These are phyloP conservation scores for Leishmania turanica DNA, from an alignment of 208 protist species.

Conservation along the genomic window DNA sequence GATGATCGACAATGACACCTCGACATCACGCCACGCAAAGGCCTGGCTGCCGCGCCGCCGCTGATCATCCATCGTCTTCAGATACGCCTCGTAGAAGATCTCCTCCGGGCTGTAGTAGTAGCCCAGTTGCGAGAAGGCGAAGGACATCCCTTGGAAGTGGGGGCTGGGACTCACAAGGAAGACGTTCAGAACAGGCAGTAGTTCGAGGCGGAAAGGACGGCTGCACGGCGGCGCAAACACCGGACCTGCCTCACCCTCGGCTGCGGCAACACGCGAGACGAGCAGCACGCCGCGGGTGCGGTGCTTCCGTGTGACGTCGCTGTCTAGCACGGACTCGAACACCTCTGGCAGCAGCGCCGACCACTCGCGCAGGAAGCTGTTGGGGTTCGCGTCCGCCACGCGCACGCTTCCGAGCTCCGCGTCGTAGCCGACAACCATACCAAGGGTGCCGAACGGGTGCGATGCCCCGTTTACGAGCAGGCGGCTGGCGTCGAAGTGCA, in stretches of 20 bases:
- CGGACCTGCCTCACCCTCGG: slow-evolving; percentile 7
- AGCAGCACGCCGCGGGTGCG: slow-evolving; percentile 66
- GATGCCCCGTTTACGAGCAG: slow-evolving; percentile 70
- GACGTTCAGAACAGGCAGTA: slow-evolving; percentile 81
- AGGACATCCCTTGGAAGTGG: slow-evolving; percentile 87
- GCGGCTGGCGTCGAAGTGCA: slow-evolving; percentile 55
- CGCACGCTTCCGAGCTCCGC: slow-evolving; percentile 49
- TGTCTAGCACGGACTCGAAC: slow-evolving; percentile 56
- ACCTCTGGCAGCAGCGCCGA: slow-evolving; percentile 59
- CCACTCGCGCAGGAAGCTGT: slow-evolving; percentile 83
- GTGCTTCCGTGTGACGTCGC: slow-evolving; percentile 48
- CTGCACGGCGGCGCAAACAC: slow-evolving; percentile 51
- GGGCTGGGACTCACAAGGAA: slow-evolving; percentile 87
- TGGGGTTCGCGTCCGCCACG: slow-evolving; percentile 74
- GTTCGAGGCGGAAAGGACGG: slow-evolving; percentile 53
- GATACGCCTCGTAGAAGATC: slow-evolving; percentile 92
- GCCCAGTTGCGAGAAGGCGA: slow-evolving; percentile 82
- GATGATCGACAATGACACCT: slow-evolving; percentile 88
- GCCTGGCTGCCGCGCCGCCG: slow-evolving; percentile 83
- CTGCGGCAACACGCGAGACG: slow-evolving; percentile 29
- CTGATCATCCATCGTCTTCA: slow-evolving; percentile 88
- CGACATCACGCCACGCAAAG: slow-evolving; percentile 89
- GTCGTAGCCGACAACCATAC: slow-evolving; percentile 70
- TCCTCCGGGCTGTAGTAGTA: slow-evolving; percentile 89
- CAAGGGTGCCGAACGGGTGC: slow-evolving; percentile 75